Base-by-base conservation (phyloP, 2,329 filamentous ascomycete species). In the Celoporthe dispersa region DNA sequence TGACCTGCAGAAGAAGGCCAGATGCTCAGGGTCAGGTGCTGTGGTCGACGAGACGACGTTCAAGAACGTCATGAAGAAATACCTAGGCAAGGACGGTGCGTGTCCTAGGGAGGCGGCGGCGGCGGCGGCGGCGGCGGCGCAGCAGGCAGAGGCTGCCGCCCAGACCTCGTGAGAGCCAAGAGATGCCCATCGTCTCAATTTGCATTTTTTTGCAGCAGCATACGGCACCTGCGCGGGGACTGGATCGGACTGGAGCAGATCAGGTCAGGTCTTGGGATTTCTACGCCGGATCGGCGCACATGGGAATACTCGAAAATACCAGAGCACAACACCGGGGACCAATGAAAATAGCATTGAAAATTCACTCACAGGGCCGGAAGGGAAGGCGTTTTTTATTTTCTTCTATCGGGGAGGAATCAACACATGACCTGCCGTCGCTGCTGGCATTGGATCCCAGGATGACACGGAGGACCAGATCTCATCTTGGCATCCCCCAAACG, bases 1-100 rank as follows among this genome's bases (percentile, higher is more conserved):
- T 5, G 94, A 99, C 78, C 88, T 99, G 19, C 93, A 95, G 73
- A 93, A 94, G 79, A 99, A 99, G 83, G 96, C 96, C 70, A 96
- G 95, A 78, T 99, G 96, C 80, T 97, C 94, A 0, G 93, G 97
- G 75, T 91, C 87, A 25, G 95, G 96, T 22, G 93, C 97, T 16
- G 93, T 97, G 25, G 92, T 99, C 33, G 91, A 94, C 72, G 91
- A 97, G 81, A 89, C 89, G 68, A 94, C 98, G 76, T 97, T 98
- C 75, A 92, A 97, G 77, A 88, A 86, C 55, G 92, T 94, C 66
- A 86, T 95, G 81, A 87, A 84, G 72, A 90, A 90, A 78, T 90
- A 89, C 73, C 84, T 89, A 74, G 84, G 86, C 76, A 80, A 81
- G 72, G 68, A 72, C 3, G 72, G 67, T 19, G 59, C 71, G 37